Percentiles rank a stretch among this genome's conserved stretches.
These are phyloP conservation scores for Phaeosphaeria sp. DNA, from an alignment of 2,329 filamentous ascomycete species.

Conservation along the genomic window DNA sequence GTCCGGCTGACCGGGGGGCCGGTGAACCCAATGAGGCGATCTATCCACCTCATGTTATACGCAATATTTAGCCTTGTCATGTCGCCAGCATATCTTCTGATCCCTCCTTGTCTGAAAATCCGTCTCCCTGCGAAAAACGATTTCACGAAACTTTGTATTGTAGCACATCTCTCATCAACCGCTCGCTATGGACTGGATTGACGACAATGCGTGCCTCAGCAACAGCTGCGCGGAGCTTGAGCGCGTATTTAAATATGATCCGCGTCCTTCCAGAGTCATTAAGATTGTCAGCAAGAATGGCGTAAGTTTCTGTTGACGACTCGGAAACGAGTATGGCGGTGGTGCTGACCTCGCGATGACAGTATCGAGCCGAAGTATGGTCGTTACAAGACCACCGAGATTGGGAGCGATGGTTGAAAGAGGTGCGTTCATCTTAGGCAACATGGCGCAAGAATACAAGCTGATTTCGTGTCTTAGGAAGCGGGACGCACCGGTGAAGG, in stretches of 20 bases:
- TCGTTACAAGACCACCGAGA: slow-evolving; percentile 9
- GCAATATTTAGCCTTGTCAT: too few relatives aligned
- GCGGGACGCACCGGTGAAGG: slow-evolving; percentile 5
- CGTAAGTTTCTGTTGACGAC: slow-evolving; percentile 6
- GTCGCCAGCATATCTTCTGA: too few relatives aligned
- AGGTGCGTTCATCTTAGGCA: slow-evolving; percentile 1
- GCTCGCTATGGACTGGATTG: slow-evolving; percentile 16
- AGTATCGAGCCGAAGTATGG: slow-evolving; percentile 13
- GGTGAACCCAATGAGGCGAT: too few relatives aligned
- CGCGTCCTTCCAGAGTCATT: slow-evolving; percentile 10
- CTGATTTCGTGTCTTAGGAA: too few relatives aligned
- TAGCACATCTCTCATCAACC: too few relatives aligned
- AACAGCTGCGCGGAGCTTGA: slow-evolving; percentile 1
- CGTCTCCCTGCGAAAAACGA: too few relatives aligned
- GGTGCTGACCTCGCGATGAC: slow-evolving; percentile 3
- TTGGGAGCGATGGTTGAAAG: slow-evolving; percentile 12
- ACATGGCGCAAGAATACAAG: too few relatives aligned
- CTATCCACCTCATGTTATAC: too few relatives aligned
- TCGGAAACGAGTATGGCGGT: too few relatives aligned
- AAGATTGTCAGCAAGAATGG: slow-evolving; percentile 5
- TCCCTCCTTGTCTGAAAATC: too few relatives aligned
- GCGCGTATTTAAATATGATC: slow-evolving; percentile 16
- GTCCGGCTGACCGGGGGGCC: too few relatives aligned
- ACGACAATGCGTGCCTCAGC: slow-evolving; percentile 13
- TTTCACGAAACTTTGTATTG: too few relatives aligned